Percentiles rank a stretch among this genome's conserved stretches.
phyloP scores from a whole-genome alignment of 495 filamentous ascomycete genomes.

The Thozetella sp. region DNA sequence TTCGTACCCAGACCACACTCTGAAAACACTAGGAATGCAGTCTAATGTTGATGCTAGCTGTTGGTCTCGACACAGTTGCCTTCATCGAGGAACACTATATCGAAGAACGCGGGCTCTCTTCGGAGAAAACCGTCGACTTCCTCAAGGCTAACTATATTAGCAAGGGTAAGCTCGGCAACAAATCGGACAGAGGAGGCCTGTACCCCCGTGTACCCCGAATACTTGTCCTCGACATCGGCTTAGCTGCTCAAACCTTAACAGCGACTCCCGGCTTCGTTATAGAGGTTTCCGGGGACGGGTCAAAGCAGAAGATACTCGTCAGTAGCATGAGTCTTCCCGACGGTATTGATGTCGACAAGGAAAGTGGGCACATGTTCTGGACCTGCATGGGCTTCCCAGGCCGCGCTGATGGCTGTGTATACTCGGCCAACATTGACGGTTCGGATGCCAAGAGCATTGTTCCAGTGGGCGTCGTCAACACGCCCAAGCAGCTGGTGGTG shows the following conservation, averaged over 20 bases:
- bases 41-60: constrained; percentile 17
- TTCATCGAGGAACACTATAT: constrained; percentile 41
- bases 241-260: background rate
- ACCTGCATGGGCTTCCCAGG: constrained; percentile 51
- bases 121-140: constrained; percentile 30
- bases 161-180: constrained; percentile 34
- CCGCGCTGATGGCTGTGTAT: constrained; percentile 42
- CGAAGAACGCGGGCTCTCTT: constrained; percentile 39
- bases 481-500: constrained; percentile 54
- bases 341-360: constrained; percentile 41
- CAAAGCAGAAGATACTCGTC: constrained; percentile 23
- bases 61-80: constrained; percentile 56
- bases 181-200: constrained; percentile 25
- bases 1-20: too few relatives aligned
- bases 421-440: constrained; percentile 46
- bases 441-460: constrained; percentile 30
- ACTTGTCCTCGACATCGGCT: constrained; percentile 18
- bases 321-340: constrained; percentile 43
- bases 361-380: constrained; percentile 47
- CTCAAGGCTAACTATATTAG: constrained; percentile 37
- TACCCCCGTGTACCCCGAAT: constrained; percentile 17
- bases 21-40: too few relatives aligned
- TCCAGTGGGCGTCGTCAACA: constrained; percentile 40
- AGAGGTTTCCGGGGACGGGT: too few relatives aligned
- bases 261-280: background rate